A percentile compares a stretch with the other conserved stretches of the same genome.
Conservation (phyloP, 208 protist genomes). For the Crithidia sp. region DNA sequence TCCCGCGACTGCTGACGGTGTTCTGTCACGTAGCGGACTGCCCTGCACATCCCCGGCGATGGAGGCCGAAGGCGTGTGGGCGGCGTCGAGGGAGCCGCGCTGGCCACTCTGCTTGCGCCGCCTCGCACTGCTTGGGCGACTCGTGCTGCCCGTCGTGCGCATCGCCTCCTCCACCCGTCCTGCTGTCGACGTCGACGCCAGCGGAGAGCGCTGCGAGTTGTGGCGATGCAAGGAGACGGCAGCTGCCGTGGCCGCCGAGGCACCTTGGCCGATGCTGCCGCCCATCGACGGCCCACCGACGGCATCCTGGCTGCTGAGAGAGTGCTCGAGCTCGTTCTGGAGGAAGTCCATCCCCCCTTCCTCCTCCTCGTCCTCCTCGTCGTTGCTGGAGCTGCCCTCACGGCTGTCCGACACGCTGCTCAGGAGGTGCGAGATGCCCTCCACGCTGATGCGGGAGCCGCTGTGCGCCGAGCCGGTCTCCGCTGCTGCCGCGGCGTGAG, state of each 20-base stretch:
- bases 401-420: constrained; percentile 26
- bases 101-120: constrained; percentile 6
- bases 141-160: neutral
- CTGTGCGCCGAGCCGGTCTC: constrained; percentile 38
- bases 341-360: constrained; percentile 1
- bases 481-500: neutral
- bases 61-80: neutral
- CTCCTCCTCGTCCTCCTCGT: constrained; percentile 11
- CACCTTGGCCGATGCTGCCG: neutral
- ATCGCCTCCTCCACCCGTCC: no score
- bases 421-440: constrained; percentile 48
- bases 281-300: neutral
- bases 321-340: neutral
- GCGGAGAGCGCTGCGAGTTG: constrained; percentile 4
- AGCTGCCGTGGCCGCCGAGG: neutral
- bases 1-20: neutral
- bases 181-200: neutral
- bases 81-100: neutral
- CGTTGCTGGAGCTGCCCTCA: constrained; percentile 16
- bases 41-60: no score
- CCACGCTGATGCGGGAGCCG: constrained; percentile 61
- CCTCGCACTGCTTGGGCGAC: constrained; percentile 3
- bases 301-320: neutral
- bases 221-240: neutral
- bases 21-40: neutral